A percentile compares a stretch with the other conserved stretches of the same genome.
Conservation (phyloP, 208 protist genomes). For the Phytomonas serpens region DNA sequence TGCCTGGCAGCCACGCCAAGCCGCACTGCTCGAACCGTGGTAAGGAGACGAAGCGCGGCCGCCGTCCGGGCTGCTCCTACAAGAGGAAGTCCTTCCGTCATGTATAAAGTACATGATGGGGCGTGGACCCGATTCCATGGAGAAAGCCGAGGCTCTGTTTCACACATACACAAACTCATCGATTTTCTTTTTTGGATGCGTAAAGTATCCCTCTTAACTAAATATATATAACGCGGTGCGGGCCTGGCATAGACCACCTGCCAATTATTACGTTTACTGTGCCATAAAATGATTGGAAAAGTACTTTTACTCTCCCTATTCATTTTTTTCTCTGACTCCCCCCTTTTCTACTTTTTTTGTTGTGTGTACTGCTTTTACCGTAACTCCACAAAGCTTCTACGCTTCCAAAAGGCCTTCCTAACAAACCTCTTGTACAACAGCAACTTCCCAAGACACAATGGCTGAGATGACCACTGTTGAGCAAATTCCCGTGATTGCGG, state of each 20-base stretch:
- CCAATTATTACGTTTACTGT: neutral
- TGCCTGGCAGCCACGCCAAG: constrained; percentile 87
- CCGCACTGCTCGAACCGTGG: constrained; percentile 76
- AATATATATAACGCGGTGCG: neutral
- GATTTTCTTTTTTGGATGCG: neutral
- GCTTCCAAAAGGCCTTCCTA: constrained; percentile 14
- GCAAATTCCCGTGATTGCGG: constrained; percentile 53
- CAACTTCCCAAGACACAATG: constrained; percentile 32
- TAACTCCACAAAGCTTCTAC: constrained; percentile 5
- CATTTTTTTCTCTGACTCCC: constrained; percentile 10
- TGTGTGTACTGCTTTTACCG: constrained; percentile 12
- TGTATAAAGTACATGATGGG: constrained; percentile 27
- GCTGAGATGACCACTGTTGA: constrained; percentile 75
- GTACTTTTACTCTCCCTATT: constrained; percentile 5
- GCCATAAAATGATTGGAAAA: neutral
- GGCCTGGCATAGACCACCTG: neutral
- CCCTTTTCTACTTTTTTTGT: constrained; percentile 12
- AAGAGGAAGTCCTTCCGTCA: constrained; percentile 78
- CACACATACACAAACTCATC: constrained; percentile 11
- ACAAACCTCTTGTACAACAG: constrained; percentile 5
- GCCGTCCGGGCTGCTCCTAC: constrained; percentile 85
- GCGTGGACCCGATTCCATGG: neutral
- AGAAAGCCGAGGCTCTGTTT: constrained; percentile 2
- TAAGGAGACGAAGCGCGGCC: constrained; percentile 93
- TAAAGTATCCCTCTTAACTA: neutral